Percentiles rank a stretch among this genome's conserved stretches.
phyloP scores from a whole-genome alignment of 768 basidiomycete genomes.

The Phaeotremella skinneri region DNA sequence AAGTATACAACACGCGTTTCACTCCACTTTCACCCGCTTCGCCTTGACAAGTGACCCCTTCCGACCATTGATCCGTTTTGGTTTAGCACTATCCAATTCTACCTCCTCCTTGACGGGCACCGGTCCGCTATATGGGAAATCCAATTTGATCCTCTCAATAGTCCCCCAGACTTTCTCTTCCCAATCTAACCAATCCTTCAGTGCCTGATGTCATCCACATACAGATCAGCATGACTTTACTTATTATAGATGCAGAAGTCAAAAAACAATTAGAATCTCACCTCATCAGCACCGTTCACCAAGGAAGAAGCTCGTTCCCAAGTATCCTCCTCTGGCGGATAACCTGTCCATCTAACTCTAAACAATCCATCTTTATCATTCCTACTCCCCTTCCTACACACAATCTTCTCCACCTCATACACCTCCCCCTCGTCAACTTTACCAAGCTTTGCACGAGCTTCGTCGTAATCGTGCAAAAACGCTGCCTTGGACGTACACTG shows the following conservation, averaged over 20 bases:
- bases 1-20: too few species aligned
- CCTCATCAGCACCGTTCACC: slow-evolving; percentile 19
- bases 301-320: slow-evolving; percentile 26
- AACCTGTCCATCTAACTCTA: slow-evolving; percentile 38
- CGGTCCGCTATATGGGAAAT: slow-evolving; percentile 10
- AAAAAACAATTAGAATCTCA: neutral
- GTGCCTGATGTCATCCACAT: slow-evolving; percentile 10
- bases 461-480: slow-evolving; percentile 15
- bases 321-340: slow-evolving; percentile 36
- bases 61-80: too few species aligned
- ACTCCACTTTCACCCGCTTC: too few species aligned
- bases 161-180: slow-evolving; percentile 23
- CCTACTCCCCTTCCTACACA: slow-evolving; percentile 17
- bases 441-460: neutral
- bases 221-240: neutral
- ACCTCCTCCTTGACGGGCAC: too few species aligned
- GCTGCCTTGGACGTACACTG: slow-evolving; percentile 2
- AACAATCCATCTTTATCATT: slow-evolving; percentile 24
- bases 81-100: too few species aligned
- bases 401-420: slow-evolving; percentile 34
- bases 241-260: neutral
- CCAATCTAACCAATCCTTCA: slow-evolving; percentile 35
- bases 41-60: too few species aligned
- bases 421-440: slow-evolving; percentile 7
- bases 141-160: slow-evolving; percentile 19